Conservation (phyloP, 1,284 basidiomycete genomes). For the Pholiota adiposa region DNA sequence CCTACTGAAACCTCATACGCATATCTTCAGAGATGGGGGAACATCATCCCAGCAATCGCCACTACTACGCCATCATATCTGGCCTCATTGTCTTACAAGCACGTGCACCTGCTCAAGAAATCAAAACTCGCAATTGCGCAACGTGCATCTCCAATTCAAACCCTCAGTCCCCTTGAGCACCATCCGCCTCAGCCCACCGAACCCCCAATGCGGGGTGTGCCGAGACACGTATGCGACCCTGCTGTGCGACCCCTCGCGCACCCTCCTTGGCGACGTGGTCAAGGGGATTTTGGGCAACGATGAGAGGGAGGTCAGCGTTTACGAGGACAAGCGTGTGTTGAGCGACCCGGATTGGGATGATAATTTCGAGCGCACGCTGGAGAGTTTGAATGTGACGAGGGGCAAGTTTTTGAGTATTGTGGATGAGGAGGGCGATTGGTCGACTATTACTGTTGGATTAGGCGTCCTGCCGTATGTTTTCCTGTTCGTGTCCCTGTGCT, state of each 20-base stretch:
- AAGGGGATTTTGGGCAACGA: constrained; percentile 65
- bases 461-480: constrained; percentile 71
- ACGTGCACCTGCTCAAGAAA: constrained; percentile 76
- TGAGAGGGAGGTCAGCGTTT: constrained; percentile 76
- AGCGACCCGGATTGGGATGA: constrained; percentile 92
- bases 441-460: constrained; percentile 76
- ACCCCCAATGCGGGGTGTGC: constrained; percentile 83
- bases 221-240: constrained; percentile 83
- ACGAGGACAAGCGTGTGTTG: constrained; percentile 83
- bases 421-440: constrained; percentile 85
- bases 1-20: not conserved
- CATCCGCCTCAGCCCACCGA: constrained; percentile 67
- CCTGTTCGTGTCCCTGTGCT: not conserved
- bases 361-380: constrained; percentile 74
- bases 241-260: constrained; percentile 66
- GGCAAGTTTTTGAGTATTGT: constrained; percentile 88
- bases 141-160: constrained; percentile 78
- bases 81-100: constrained; percentile 95
- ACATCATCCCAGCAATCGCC: constrained; percentile 98
- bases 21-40: constrained; percentile 93
- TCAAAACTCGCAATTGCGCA: constrained; percentile 49
- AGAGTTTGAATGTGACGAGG: constrained; percentile 68
- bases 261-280: constrained; percentile 78
- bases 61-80: constrained; percentile 97
- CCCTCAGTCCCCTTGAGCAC: constrained; percentile 75